Conservation (phyloP, 176 grass and related monocot species). For the Rhynchospora tenuis region DNA sequence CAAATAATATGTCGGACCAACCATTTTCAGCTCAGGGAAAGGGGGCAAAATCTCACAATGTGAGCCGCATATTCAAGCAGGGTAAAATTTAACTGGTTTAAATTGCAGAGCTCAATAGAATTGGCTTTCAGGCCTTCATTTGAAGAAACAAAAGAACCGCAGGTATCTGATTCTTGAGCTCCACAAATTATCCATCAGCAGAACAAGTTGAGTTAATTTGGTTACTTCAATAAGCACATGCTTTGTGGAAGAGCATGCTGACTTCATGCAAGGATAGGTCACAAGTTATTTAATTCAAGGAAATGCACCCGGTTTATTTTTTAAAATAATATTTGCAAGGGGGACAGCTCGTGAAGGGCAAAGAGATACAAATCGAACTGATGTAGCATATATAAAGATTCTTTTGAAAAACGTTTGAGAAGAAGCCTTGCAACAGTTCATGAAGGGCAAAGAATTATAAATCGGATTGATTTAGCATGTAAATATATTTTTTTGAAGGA, state of each 20-base stretch:
- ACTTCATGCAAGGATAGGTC: background rate
- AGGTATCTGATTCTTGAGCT: background rate
- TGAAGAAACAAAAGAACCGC: background rate
- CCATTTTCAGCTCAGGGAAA: background rate
- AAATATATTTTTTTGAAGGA: background rate
- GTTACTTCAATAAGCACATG: background rate
- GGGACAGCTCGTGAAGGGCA: background rate
- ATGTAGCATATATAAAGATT: background rate
- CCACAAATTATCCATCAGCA: constrained; percentile 5
- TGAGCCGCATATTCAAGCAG: background rate
- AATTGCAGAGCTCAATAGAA: background rate
- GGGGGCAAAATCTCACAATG: background rate
- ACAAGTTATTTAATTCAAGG: background rate
- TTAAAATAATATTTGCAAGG: background rate
- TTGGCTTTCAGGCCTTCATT: background rate
- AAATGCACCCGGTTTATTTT: background rate
- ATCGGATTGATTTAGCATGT: background rate
- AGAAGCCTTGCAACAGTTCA: background rate
- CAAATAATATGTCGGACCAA: background rate
- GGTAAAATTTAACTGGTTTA: background rate
- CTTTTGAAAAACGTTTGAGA: background rate
- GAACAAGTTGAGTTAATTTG: background rate
- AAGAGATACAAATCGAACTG: background rate
- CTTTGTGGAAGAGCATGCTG: background rate
- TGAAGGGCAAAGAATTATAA: background rate